Evolutionary conservation across 176 grass and related monocot genomes (phyloP).

Genomic region (Paspalum notatum): DNA sequence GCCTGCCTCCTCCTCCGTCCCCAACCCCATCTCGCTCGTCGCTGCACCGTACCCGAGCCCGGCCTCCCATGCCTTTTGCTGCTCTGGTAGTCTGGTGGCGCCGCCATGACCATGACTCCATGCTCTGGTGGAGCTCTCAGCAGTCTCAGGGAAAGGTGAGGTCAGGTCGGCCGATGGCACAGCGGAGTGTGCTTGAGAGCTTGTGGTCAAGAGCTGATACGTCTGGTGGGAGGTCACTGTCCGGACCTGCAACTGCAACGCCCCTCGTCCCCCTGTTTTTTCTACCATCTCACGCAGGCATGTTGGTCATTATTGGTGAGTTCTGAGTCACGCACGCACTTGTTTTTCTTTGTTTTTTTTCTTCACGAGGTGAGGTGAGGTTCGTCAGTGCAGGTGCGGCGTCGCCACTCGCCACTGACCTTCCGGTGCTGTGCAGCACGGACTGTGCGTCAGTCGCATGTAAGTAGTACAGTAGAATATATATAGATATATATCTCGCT

Average conservation of each 20-base stretch:
- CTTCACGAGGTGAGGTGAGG: background rate
- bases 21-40: no score
- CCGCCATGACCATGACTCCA: no score
- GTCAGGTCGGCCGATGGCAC: background rate
- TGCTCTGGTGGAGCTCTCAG: background rate
- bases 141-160: background rate
- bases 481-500: background rate
- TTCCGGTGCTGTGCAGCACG: background rate
- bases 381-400: background rate
- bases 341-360: background rate
- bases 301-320: slow-evolving; percentile 9
- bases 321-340: slow-evolving; percentile 34
- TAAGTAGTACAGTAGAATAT: no score
- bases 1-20: no score
- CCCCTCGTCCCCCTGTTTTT: background rate
- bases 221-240: slow-evolving; percentile 45
- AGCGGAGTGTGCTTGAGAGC: background rate
- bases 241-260: background rate
- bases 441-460: background rate
- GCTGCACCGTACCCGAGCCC: no score
- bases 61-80: no score
- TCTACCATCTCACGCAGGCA: background rate
- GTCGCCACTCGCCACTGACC: slow-evolving; percentile 9
- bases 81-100: no score
- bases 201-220: slow-evolving; percentile 11